These are phyloP conservation scores for Aspergillus texensis DNA, from an alignment of 2,329 filamentous ascomycete species.

Conservation along the genomic window DNA sequence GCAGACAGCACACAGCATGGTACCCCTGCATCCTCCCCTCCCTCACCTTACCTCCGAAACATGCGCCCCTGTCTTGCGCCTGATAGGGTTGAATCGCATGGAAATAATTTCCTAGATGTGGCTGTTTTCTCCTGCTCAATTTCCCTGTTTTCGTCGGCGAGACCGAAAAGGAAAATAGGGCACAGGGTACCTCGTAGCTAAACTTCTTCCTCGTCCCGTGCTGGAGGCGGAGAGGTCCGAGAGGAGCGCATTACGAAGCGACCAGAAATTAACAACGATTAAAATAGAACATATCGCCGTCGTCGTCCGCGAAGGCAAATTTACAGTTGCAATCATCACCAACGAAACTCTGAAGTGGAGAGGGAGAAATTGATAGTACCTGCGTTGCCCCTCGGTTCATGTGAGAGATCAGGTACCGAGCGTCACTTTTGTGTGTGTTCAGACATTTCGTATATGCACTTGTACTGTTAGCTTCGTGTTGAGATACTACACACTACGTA, in stretches of 20 bases:
- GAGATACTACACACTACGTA: not conserved
- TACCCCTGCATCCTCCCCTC: slow-evolving; percentile 3
- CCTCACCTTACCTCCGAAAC: not conserved
- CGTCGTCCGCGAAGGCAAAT: not conserved
- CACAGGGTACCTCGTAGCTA: not conserved
- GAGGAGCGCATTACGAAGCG: slow-evolving; percentile 9
- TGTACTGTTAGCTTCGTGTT: not conserved
- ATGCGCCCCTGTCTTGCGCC: not conserved
- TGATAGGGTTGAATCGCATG: not conserved
- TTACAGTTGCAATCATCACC: not conserved
- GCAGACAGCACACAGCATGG: slow-evolving; percentile 3
- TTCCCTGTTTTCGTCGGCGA: not conserved
- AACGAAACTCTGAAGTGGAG: not conserved
- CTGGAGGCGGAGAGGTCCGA: not conserved
- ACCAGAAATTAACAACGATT: slow-evolving; percentile 1
- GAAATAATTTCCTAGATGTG: not conserved
- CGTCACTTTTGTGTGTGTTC: not conserved
- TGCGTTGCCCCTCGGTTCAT: slow-evolving; percentile 13
- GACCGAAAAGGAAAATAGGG: not conserved
- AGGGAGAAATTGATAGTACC: not conserved
- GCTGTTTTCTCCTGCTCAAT: not conserved
- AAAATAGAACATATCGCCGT: slow-evolving; percentile 7
- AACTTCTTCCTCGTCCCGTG: slow-evolving; percentile 1
- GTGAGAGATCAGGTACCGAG: slow-evolving; percentile 10
- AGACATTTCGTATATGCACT: not conserved